Evolutionary conservation across 192 early-diverging fungal genomes (phyloP).

Genomic region (Coemansia sp.): DNA sequence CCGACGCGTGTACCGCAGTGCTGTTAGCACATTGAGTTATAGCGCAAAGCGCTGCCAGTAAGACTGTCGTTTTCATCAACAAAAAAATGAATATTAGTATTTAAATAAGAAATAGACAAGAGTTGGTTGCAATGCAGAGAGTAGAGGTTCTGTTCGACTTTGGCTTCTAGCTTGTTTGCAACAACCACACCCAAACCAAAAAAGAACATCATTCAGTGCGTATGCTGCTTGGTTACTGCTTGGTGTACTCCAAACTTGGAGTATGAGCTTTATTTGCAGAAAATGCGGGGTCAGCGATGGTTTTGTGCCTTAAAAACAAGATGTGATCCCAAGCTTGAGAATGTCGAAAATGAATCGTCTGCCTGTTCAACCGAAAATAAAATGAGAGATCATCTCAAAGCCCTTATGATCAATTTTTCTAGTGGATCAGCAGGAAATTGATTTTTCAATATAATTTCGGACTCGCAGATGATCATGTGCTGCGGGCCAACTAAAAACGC

Average conservation of each 20-base stretch:
- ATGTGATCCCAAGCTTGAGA: not conserved
- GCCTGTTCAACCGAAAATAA: too few relatives aligned
- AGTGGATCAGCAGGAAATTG: not conserved
- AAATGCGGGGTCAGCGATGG: not conserved
- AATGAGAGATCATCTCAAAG: too few relatives aligned
- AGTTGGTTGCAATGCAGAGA: not conserved
- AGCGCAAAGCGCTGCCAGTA: slow-evolving; percentile 10
- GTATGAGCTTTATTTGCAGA: not conserved
- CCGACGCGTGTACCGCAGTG: not conserved
- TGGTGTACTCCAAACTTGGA: not conserved
- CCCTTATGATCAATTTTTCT: too few relatives aligned
- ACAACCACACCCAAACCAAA: not conserved
- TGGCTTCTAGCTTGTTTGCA: too few relatives aligned
- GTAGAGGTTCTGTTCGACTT: too few relatives aligned
- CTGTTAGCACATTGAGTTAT: slow-evolving; percentile 6
- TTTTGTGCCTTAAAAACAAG: too few relatives aligned
- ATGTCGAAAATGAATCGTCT: not conserved
- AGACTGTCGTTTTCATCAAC: slow-evolving; percentile 1
- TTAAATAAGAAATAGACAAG: not conserved
- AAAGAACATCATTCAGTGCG: not conserved
- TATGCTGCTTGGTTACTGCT: not conserved
- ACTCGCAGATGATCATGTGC: not conserved
- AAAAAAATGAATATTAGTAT: not conserved
- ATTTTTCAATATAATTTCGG: not conserved
- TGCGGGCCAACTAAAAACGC: not conserved